Percentiles rank a stretch among this genome's conserved stretches.
These are phyloP conservation scores for Tetragonia tetragonoides DNA, from an alignment of 148 eudicot genomes.

Conservation along the genomic window DNA sequence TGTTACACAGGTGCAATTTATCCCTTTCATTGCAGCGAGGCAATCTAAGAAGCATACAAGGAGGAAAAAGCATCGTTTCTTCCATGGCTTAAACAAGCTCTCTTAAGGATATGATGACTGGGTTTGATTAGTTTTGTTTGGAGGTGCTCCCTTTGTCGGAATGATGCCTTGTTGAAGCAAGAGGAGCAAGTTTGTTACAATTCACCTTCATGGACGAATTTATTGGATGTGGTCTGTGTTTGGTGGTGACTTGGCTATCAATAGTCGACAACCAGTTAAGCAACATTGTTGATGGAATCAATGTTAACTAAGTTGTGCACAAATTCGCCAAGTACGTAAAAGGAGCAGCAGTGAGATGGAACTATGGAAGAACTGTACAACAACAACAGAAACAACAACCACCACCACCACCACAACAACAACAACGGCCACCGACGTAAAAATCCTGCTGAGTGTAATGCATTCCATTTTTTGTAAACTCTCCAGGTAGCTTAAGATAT, in stretches of 20 bases:
- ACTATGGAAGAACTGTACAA: too few species aligned
- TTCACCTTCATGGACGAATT: neutral
- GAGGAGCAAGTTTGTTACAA: neutral
- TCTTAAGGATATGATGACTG: neutral
- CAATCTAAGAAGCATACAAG: slow-evolving; percentile 58
- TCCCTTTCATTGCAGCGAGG: slow-evolving; percentile 63
- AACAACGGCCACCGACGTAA: too few species aligned
- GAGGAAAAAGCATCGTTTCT: slow-evolving; percentile 84
- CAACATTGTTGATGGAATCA: neutral
- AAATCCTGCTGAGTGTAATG: too few species aligned
- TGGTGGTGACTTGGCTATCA: neutral
- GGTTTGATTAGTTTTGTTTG: neutral
- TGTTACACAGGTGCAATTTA: slow-evolving; percentile 70
- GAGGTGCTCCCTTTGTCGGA: neutral
- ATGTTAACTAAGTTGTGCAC: too few species aligned
- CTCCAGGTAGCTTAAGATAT: too few species aligned
- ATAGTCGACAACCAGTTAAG: neutral
- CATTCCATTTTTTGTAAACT: too few species aligned
- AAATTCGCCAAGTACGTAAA: too few species aligned
- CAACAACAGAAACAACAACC: too few species aligned
- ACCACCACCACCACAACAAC: too few species aligned
- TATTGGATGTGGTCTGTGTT: neutral
- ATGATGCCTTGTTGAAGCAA: neutral
- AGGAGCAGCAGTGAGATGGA: neutral
- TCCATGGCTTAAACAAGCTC: slow-evolving; percentile 72